phyloP scores from a whole-genome alignment of 1,284 basidiomycete species.

The Ustilago cynodontis region DNA sequence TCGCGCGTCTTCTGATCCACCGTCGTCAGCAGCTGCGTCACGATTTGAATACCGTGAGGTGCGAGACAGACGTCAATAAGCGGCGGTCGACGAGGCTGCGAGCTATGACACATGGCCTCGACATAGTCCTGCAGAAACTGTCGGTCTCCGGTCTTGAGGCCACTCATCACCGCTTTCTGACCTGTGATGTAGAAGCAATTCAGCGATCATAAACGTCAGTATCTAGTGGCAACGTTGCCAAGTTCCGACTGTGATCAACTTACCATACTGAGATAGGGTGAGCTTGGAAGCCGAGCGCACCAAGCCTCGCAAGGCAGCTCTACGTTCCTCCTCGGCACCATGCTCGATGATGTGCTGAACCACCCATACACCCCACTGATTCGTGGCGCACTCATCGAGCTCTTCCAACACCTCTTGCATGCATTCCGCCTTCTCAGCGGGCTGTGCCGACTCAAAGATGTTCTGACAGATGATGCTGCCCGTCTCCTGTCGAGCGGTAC shows the following conservation, averaged over 20 bases:
- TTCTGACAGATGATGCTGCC: conserved; percentile 66
- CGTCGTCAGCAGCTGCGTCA: conserved; percentile 69
- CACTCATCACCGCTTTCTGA: conserved; percentile 67
- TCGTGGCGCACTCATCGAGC: conserved; percentile 54
- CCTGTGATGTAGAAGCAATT: conserved; percentile 16
- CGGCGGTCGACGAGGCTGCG: conserved; percentile 56
- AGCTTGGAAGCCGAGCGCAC: conserved; percentile 50
- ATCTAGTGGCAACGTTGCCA: background rate
- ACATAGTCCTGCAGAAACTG: conserved; percentile 55
- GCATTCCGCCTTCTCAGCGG: conserved; percentile 53
- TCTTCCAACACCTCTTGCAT: conserved; percentile 61
- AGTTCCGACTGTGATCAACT: conserved; percentile 9
- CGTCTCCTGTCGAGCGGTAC: conserved; percentile 58
- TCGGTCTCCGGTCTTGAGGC: conserved; percentile 54
- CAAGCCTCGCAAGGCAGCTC: conserved; percentile 46
- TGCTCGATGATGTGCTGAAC: conserved; percentile 68
- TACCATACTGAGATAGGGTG: conserved; percentile 64
- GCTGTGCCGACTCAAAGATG: conserved; percentile 60
- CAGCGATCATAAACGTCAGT: background rate
- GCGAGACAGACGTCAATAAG: conserved; percentile 64
- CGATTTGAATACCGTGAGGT: conserved; percentile 66
- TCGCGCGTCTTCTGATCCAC: conserved; percentile 53
- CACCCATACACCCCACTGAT: conserved; percentile 69
- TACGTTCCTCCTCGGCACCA: conserved; percentile 44
- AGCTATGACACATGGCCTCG: conserved; percentile 53